Conservation (phyloP, 257 asterid species). For the Gentiana straminea region DNA sequence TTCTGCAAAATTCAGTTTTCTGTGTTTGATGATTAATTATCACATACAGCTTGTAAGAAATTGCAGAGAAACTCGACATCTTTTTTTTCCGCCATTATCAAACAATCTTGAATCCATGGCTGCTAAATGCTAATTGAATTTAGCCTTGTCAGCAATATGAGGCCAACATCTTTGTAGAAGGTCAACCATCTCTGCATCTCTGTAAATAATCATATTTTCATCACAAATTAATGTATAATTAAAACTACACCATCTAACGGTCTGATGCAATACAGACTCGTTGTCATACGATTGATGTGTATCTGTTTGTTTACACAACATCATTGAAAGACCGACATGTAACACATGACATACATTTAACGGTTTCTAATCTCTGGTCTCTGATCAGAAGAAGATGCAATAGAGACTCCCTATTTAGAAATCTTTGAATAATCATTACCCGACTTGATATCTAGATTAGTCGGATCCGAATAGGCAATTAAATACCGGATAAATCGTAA, state of each 20-base stretch:
- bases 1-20: no score
- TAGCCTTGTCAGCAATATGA: not conserved
- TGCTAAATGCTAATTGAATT: not conserved
- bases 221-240: not conserved
- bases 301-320: not conserved
- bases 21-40: no score
- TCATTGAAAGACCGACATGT: not conserved
- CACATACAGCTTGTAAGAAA: no score
- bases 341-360: no score
- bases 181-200: slow-evolving; percentile 10
- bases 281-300: not conserved
- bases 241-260: not conserved
- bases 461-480: no score
- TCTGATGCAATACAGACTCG: no score
- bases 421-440: not conserved
- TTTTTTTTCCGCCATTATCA: no score
- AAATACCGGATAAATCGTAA: not conserved
- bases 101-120: no score
- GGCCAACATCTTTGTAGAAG: slow-evolving; percentile 11
- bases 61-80: no score
- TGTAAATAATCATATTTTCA: not conserved
- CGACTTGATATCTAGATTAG: no score
- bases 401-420: not conserved
- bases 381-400: no score
- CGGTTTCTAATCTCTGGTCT: no score